These are phyloP conservation scores for Nyssa sinensis DNA, from an alignment of 148 eudicot genomes.

Conservation along the genomic window DNA sequence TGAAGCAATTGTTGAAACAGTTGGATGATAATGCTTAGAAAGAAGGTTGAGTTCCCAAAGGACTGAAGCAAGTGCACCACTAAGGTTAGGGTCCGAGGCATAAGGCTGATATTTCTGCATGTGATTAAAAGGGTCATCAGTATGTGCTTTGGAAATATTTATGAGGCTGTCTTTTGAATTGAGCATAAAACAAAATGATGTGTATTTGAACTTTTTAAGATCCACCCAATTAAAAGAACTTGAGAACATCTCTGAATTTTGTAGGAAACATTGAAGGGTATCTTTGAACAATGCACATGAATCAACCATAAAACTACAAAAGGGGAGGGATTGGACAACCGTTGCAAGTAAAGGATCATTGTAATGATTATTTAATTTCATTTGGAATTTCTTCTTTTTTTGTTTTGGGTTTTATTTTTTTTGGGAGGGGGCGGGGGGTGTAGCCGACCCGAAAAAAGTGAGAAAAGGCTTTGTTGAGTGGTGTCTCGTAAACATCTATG, in stretches of 20 bases:
- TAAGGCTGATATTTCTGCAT: constrained; percentile 86
- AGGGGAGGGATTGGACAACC: too few relatives aligned
- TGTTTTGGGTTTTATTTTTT: too few relatives aligned
- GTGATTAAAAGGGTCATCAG: not conserved
- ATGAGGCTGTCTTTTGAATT: not conserved
- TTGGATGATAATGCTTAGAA: constrained; percentile 77
- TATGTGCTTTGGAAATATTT: not conserved
- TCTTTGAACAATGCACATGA: not conserved
- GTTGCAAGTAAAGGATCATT: too few relatives aligned
- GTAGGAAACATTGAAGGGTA: not conserved
- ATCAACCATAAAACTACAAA: too few relatives aligned
- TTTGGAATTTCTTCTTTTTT: too few relatives aligned
- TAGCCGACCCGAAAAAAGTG: too few relatives aligned
- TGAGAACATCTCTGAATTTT: not conserved
- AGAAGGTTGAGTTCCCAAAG: constrained; percentile 92
- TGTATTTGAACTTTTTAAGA: not conserved
- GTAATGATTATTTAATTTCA: too few relatives aligned
- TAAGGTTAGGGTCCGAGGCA: constrained; percentile 79
- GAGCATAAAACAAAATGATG: not conserved
- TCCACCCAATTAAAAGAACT: not conserved
- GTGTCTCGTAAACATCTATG: too few relatives aligned
- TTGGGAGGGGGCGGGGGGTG: too few relatives aligned
- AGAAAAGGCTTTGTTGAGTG: too few relatives aligned
- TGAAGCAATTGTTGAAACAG: constrained; percentile 69
- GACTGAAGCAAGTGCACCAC: constrained; percentile 94